Percentiles rank a stretch among this genome's conserved stretches.
Conservation (phyloP, 495 filamentous ascomycete genomes). For the Aspergillus conjunctus region DNA sequence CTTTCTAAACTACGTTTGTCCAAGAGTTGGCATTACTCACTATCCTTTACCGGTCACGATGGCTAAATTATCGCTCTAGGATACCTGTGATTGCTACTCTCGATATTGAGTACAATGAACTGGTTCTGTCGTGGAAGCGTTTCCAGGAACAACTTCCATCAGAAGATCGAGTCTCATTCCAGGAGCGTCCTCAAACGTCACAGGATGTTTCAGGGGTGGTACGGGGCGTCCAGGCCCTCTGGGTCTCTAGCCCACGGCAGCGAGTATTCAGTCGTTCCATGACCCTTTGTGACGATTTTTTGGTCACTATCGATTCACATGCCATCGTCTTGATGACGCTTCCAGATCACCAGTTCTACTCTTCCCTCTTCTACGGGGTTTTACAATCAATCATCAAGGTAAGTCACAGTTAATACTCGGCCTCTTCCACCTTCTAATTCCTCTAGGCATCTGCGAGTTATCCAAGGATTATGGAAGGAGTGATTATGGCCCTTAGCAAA, state of each 20-base stretch:
- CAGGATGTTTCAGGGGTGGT: constrained; percentile 40
- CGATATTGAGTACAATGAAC: constrained; percentile 50
- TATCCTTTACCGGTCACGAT: not conserved
- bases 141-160: constrained; percentile 41
- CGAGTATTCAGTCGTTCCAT: constrained; percentile 34
- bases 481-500: constrained; percentile 44
- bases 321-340: constrained; percentile 37
- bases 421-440: constrained; percentile 3
- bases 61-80: constrained; percentile 23
- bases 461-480: constrained; percentile 46
- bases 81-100: constrained; percentile 41
- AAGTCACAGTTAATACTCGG: not conserved
- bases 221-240: constrained; percentile 33
- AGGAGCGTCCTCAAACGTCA: constrained; percentile 37
- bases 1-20: not conserved
- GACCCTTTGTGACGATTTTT: constrained; percentile 40
- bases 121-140: constrained; percentile 46
- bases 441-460: constrained; percentile 49
- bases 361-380: constrained; percentile 48
- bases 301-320: constrained; percentile 43
- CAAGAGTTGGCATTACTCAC: too few relatives aligned
- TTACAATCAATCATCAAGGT: constrained; percentile 53
- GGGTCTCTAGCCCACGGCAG: constrained; percentile 36
- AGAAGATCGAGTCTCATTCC: constrained; percentile 37
- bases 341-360: constrained; percentile 40